Base-by-base conservation (phyloP, 805 yeast genomes). In the Candida coleopterorum region DNA sequence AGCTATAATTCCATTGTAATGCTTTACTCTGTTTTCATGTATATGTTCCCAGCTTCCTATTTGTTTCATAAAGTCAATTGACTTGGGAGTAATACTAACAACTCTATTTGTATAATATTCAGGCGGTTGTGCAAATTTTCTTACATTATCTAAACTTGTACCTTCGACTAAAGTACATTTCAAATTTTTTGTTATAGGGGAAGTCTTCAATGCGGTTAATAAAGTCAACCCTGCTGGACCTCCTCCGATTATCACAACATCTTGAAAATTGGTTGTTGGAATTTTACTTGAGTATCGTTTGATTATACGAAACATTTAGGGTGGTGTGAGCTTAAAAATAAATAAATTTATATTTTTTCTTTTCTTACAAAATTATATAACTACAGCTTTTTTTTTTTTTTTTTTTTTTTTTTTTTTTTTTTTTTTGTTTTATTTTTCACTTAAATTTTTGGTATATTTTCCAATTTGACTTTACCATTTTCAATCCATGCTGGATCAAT, bases 151-250 rank as follows among this genome's bases (percentile, higher is more conserved):
- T 18, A 90, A 55, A 42, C 75, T 74, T 32, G 75, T 72, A 1
- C 83, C 87, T 57, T 93, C 98, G 18, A 93, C 71, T 34, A 93
- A 62, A 0, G 79, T 74, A 33, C 90, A 74, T 31, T 70, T 68
- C 29, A 87, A 70, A 34, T 75, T 65, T 20, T 61, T 64, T 4
- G 95, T 74, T 15, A 69, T 55, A 3, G 81, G 77, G 1, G 88
- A 81, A 45, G 71, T 70, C 54, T 85, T 83, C 39, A 90, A 60
- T 0, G 95, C 94, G 0, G 95, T 74, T 4, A 93, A 80, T 25
- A 93, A 63, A 2, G 96, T 81, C 39, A 93, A 63, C 0, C 98
- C 98, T 1, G 97, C 97, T 1, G 97, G 96, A 0, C 98, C 98
- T 6, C 95, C 97, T 25, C 98, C 98, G 25, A 93, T 84, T 37